These are phyloP conservation scores for Xerocomus spinulosus DNA, from an alignment of 768 basidiomycete species.

Conservation along the genomic window DNA sequence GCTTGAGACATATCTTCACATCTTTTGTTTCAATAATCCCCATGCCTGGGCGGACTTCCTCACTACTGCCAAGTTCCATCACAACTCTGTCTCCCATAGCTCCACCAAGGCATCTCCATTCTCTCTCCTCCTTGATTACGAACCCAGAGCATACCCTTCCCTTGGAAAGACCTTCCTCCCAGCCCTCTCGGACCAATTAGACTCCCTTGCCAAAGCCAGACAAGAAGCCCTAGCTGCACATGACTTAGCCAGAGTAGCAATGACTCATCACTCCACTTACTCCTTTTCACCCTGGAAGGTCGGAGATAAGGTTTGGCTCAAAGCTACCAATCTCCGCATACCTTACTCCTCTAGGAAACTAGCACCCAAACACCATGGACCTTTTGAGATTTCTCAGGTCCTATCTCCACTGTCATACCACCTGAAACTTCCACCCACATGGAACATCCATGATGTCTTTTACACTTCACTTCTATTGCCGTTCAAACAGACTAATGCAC, in stretches of 20 bases:
- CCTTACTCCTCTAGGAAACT: neutral
- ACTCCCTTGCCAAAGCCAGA: too few species aligned
- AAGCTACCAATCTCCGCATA: neutral
- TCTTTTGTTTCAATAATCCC: neutral
- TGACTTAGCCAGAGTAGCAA: too few species aligned
- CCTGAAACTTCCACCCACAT: too few species aligned
- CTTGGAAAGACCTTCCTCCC: neutral
- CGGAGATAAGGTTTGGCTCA: too few species aligned
- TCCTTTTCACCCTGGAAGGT: too few species aligned
- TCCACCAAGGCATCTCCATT: neutral
- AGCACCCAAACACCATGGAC: neutral
- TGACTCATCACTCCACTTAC: too few species aligned
- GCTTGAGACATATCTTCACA: neutral
- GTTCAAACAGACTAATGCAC: too few species aligned
- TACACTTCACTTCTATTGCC: too few species aligned
- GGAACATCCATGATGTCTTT: too few species aligned
- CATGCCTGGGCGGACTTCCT: neutral
- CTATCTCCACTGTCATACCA: too few species aligned
- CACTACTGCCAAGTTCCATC: neutral
- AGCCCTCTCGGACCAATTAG: neutral
- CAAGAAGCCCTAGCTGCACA: too few species aligned
- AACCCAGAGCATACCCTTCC: neutral
- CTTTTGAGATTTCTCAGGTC: too few species aligned
- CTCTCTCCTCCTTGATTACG: neutral
- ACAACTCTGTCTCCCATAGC: neutral